Evolutionary conservation across 768 basidiomycete genomes (phyloP).

Genomic region (Solioccasus polychromus): DNA sequence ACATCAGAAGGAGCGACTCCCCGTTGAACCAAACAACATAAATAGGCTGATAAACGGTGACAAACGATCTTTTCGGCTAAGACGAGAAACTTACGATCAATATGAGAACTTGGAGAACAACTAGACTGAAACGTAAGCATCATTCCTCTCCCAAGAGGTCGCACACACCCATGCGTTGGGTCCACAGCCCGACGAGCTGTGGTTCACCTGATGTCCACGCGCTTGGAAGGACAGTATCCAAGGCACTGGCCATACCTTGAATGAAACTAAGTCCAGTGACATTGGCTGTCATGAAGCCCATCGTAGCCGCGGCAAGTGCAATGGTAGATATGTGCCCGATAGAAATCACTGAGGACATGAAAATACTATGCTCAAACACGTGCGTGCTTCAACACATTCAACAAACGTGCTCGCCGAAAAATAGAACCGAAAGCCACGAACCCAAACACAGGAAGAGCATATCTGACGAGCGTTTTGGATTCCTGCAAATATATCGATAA

Average conservation of each 20-base stretch:
- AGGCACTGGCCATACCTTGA: constrained; percentile 77
- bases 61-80: background rate
- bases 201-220: constrained; percentile 93
- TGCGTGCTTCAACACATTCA: constrained; percentile 46
- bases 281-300: constrained; percentile 73
- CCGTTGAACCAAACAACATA: constrained; percentile 77
- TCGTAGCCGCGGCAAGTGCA: constrained; percentile 79
- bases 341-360: constrained; percentile 82
- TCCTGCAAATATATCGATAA: constrained; percentile 6
- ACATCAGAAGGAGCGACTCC: constrained; percentile 67
- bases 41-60: constrained; percentile 41
- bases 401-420: background rate
- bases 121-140: constrained; percentile 5
- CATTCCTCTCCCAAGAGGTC: background rate
- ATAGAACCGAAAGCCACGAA: constrained; percentile 32
- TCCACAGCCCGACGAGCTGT: constrained; percentile 83
- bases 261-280: constrained; percentile 61
- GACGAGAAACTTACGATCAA: constrained; percentile 51
- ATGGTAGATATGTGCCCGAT: constrained; percentile 90
- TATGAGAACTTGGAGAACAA: constrained; percentile 17
- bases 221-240: constrained; percentile 91
- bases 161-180: constrained; percentile 76
- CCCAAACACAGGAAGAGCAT: constrained; percentile 75
- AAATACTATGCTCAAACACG: constrained; percentile 81
- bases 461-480: constrained; percentile 50